These are phyloP conservation scores for Penicillium crustosum DNA, from an alignment of 2,329 filamentous ascomycete species.

Conservation along the genomic window DNA sequence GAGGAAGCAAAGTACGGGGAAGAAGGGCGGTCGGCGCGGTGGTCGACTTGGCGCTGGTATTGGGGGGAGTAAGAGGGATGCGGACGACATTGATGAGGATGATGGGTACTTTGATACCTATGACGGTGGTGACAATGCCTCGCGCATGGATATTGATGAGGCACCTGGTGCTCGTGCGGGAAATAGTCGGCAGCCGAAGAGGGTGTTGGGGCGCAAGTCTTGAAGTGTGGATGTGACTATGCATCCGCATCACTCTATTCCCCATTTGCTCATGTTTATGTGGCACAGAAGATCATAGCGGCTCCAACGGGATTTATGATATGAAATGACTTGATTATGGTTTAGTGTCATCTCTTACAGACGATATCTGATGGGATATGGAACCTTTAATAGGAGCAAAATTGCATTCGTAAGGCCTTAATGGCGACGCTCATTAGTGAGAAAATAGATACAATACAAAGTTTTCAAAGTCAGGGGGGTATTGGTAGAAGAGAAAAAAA, in stretches of 20 bases:
- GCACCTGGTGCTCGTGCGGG: conserved; percentile 28
- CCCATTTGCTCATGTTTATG: background rate
- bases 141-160: conserved; percentile 45
- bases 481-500: conserved; percentile 32
- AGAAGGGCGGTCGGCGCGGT: conserved; percentile 17
- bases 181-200: conserved; percentile 35
- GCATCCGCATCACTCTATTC: background rate
- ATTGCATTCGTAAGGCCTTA: conserved; percentile 25
- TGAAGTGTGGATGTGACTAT: conserved; percentile 16
- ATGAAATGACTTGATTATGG: conserved; percentile 6
- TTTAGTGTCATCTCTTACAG: background rate
- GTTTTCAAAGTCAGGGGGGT: conserved; percentile 30
- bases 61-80: conserved; percentile 44
- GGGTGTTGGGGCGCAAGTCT: conserved; percentile 38
- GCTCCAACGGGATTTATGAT: background rate
- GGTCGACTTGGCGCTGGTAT: conserved; percentile 16
- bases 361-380: background rate
- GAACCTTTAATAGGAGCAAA: conserved; percentile 4
- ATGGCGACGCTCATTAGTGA: conserved; percentile 25
- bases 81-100: conserved; percentile 41
- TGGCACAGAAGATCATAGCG: background rate
- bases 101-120: conserved; percentile 38
- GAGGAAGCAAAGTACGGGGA: conserved; percentile 34
- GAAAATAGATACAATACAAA: conserved; percentile 32
- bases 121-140: conserved; percentile 28